Conservation (phyloP, 1,284 basidiomycete species). For the Apiotrichum montevideense region DNA sequence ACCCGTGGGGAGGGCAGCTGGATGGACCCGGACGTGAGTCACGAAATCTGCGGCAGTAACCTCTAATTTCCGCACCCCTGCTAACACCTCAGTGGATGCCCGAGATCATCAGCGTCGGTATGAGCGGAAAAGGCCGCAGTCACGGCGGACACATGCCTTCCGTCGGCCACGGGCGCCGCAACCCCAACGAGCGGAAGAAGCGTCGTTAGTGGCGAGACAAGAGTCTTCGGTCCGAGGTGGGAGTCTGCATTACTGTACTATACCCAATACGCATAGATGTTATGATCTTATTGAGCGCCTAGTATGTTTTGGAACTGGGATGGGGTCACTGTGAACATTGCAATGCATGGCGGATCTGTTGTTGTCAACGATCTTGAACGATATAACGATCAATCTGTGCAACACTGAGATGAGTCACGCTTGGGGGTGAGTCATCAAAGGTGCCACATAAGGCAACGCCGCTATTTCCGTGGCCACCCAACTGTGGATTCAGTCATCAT, state of each 20-base stretch:
- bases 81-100: constrained; percentile 60
- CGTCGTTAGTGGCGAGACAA: neutral
- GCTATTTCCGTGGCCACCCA: no score
- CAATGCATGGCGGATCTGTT: no score
- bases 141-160: constrained; percentile 61
- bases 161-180: constrained; percentile 76
- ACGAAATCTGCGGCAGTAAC: no score
- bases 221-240: neutral
- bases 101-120: constrained; percentile 68
- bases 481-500: no score
- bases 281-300: neutral
- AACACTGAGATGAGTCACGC: no score
- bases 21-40: constrained; percentile 77
- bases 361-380: no score
- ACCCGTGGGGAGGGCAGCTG: constrained; percentile 61
- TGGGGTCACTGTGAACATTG: no score
- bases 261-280: neutral
- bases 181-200: constrained; percentile 67
- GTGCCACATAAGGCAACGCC: no score
- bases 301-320: no score
- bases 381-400: no score
- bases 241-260: constrained; percentile 1
- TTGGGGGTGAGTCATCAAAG: no score
- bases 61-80: no score
- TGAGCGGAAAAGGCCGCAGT: constrained; percentile 67